Evolutionary conservation across 1,284 basidiomycete species (phyloP).

Genomic region (Fomes fomentarius): DNA sequence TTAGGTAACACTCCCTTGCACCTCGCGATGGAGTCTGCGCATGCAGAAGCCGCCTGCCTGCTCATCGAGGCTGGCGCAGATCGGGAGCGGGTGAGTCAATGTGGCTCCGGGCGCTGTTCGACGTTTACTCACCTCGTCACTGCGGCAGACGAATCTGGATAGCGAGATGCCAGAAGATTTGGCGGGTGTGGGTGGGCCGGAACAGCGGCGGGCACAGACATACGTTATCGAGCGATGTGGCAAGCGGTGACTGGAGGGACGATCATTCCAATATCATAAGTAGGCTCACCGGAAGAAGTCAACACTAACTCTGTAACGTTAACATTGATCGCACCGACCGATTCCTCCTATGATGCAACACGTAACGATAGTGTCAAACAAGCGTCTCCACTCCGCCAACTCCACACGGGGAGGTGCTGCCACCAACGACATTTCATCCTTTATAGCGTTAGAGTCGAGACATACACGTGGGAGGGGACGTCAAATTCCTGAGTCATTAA

Average conservation of each 20-base stretch:
- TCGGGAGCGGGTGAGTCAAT: conserved; percentile 71
- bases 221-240: conserved; percentile 80
- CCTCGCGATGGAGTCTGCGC: conserved; percentile 92
- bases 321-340: conserved; percentile 8
- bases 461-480: no score
- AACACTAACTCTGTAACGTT: conserved; percentile 11
- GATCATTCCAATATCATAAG: conserved; percentile 7
- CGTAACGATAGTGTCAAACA: conserved; percentile 7
- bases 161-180: conserved; percentile 84
- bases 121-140: conserved; percentile 10
- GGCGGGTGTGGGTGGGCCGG: conserved; percentile 84
- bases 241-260: conserved; percentile 30
- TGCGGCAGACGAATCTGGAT: conserved; percentile 75
- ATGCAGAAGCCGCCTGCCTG: conserved; percentile 86
- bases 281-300: conserved; percentile 7
- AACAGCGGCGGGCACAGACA: conserved; percentile 76
- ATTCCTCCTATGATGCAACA: conserved; percentile 6
- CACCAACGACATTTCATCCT: no score
- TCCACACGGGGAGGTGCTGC: no score
- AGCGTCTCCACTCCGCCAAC: neutral
- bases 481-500: no score
- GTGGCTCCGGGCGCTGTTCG: neutral
- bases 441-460: no score
- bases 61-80: conserved; percentile 95
- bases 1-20: conserved; percentile 94